These are phyloP conservation scores for Dipsacomyces acuminosporus DNA, from an alignment of 371 early-diverging fungal species.

Conservation along the genomic window DNA sequence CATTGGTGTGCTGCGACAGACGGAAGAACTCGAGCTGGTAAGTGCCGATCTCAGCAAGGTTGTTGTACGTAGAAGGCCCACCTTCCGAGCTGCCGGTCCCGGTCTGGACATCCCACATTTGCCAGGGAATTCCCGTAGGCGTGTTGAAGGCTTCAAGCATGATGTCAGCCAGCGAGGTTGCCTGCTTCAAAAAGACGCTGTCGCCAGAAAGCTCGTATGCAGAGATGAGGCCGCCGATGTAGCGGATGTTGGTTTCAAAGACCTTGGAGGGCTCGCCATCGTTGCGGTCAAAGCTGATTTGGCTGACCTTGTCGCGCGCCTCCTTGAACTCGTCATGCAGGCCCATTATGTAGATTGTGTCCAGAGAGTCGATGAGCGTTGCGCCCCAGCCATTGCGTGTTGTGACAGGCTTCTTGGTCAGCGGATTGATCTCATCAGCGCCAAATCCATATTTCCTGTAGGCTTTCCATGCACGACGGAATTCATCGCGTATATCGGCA, in stretches of 20 bases:
- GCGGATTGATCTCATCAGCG: constrained; percentile 81
- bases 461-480: constrained; percentile 70
- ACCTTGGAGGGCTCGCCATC: constrained; percentile 58
- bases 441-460: constrained; percentile 79
- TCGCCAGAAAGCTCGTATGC: constrained; percentile 71
- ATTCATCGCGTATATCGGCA: constrained; percentile 38
- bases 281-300: constrained; percentile 60
- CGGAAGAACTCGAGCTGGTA: constrained; percentile 88
- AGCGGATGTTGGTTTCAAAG: constrained; percentile 92
- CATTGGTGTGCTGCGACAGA: constrained; percentile 69
- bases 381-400: constrained; percentile 55
- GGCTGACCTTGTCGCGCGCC: constrained; percentile 59
- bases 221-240: constrained; percentile 83
- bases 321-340: constrained; percentile 65
- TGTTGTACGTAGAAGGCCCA: constrained; percentile 39
- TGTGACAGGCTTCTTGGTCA: constrained; percentile 52
- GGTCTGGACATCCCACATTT: constrained; percentile 47
- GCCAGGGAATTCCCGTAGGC: constrained; percentile 42
- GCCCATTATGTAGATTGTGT: constrained; percentile 80
- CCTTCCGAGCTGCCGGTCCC: constrained; percentile 41
- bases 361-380: constrained; percentile 78
- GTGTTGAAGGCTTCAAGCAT: constrained; percentile 47
- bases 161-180: constrained; percentile 70
- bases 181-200: constrained; percentile 63
- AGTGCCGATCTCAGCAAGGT: constrained; percentile 80